Evolutionary conservation across 495 filamentous ascomycete genomes (phyloP).

Genomic region (Entonaema liquescens): DNA sequence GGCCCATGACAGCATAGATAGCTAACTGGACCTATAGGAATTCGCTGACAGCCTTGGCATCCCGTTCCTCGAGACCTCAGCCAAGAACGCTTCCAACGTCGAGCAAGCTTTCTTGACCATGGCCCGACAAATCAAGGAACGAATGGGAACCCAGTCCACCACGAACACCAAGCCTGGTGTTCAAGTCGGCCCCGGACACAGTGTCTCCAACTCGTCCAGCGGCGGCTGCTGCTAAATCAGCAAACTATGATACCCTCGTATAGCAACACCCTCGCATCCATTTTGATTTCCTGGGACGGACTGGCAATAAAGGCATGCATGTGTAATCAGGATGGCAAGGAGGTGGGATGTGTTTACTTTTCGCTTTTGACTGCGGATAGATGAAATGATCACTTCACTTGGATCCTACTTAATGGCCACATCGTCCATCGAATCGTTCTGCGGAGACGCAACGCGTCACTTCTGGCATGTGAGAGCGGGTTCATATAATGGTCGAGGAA

Average conservation of each 20-base stretch:
- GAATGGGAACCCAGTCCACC: slow-evolving; percentile 93
- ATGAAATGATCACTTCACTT: slow-evolving; percentile 46
- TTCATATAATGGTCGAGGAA: slow-evolving; percentile 41
- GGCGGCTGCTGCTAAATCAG: slow-evolving; percentile 89
- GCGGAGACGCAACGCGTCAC: slow-evolving; percentile 18
- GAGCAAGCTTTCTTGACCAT: slow-evolving; percentile 99
- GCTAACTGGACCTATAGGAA: slow-evolving; percentile 67
- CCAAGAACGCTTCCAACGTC: slow-evolving; percentile 99
- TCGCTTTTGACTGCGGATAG: slow-evolving; percentile 45
- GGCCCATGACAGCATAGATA: slow-evolving; percentile 12
- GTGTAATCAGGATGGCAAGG: slow-evolving; percentile 78
- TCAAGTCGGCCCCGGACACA: slow-evolving; percentile 91
- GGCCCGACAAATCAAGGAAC: slow-evolving; percentile 99
- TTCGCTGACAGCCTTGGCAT: slow-evolving; percentile 99
- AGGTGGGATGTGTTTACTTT: slow-evolving; percentile 50
- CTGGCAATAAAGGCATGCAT: slow-evolving; percentile 91
- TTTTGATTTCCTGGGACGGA: slow-evolving; percentile 84
- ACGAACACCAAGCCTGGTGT: slow-evolving; percentile 99
- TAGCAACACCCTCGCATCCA: slow-evolving; percentile 36
- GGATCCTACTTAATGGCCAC: slow-evolving; percentile 39
- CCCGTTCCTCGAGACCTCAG: slow-evolving; percentile 98
- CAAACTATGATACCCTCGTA: slow-evolving; percentile 46
- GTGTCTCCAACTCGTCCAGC: slow-evolving; percentile 88
- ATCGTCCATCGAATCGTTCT: slow-evolving; percentile 27
- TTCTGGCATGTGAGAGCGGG: slow-evolving; percentile 44